Conservation (phyloP, 2,329 filamentous ascomycete genomes). For the Epichloe uncinata region DNA sequence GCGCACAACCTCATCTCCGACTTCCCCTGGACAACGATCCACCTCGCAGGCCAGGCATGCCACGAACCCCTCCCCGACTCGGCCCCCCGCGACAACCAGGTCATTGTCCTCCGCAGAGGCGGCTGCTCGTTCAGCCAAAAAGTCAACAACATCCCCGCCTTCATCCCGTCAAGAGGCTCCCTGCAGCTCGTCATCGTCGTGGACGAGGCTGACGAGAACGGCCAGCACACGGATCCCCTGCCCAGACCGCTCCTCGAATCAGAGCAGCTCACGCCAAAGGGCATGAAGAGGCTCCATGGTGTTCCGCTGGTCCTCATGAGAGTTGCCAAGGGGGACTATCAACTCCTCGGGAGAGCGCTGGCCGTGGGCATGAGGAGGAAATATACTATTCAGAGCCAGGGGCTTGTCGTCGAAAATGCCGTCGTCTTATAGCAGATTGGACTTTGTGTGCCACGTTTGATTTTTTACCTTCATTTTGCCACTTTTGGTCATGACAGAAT, state of each 20-base stretch:
- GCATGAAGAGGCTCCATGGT: conserved; percentile 54
- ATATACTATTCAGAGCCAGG: conserved; percentile 72
- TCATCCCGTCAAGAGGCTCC: conserved; percentile 43
- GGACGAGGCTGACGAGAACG: conserved; percentile 22
- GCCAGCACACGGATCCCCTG: conserved; percentile 15
- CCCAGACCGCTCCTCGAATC: conserved; percentile 61
- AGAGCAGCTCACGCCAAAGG: conserved; percentile 55
- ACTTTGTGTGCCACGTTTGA: not conserved
- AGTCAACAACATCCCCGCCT: conserved; percentile 70
- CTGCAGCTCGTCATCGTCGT: conserved; percentile 77
- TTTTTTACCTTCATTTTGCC: not conserved
- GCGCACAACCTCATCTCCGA: conserved; percentile 22
- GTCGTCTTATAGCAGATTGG: conserved; percentile 35
- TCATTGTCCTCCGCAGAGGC: conserved; percentile 73
- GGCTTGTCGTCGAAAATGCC: conserved; percentile 65
- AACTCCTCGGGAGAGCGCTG: conserved; percentile 46
- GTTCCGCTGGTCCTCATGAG: conserved; percentile 77
- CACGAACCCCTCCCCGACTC: conserved; percentile 38
- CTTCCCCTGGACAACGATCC: conserved; percentile 59
- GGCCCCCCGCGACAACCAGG: conserved; percentile 47
- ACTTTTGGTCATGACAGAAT: too few relatives aligned
- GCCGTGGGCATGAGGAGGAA: conserved; percentile 63
- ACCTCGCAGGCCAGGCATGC: conserved; percentile 59
- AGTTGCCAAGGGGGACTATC: conserved; percentile 49
- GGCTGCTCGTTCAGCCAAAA: conserved; percentile 78